Conservation (phyloP, 2,329 filamentous ascomycete species). For the Claviceps sp. region DNA sequence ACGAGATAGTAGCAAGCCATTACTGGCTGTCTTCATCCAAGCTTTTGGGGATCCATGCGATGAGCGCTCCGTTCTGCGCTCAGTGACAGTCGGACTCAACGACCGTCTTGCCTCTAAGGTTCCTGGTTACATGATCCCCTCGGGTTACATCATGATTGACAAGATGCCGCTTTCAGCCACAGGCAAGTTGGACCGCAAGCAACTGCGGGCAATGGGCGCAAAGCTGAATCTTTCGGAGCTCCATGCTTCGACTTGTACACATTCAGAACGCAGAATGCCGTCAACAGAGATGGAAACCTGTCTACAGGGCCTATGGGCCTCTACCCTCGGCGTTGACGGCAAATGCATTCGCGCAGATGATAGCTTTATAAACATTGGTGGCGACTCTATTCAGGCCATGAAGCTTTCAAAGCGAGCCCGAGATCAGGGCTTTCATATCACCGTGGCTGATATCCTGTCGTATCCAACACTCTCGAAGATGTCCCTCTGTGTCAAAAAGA, state of each 20-base stretch:
- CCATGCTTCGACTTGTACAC: background rate
- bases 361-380: conserved; percentile 7
- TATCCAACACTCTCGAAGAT: background rate
- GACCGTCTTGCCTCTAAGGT: background rate
- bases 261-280: conserved; percentile 3
- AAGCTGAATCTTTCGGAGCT: background rate
- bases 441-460: conserved; percentile 2
- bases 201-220: background rate
- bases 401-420: background rate
- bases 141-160: conserved; percentile 1
- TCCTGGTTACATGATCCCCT: conserved; percentile 2
- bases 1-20: background rate
- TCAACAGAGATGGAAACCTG: conserved; percentile 6
- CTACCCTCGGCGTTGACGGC: background rate
- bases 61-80: too few species aligned
- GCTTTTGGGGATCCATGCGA: background rate
- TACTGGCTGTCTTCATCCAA: conserved; percentile 5
- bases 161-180: conserved; percentile 1
- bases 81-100: background rate
- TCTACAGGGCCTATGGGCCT: conserved; percentile 8
- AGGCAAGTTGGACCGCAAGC: conserved; percentile 3
- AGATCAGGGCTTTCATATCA: background rate
- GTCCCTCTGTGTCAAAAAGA: background rate
- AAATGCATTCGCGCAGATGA: conserved; percentile 3
- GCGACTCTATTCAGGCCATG: conserved; percentile 8